Conservation (phyloP, 23 red algal genomes). For the Pyropia haitanensis region DNA sequence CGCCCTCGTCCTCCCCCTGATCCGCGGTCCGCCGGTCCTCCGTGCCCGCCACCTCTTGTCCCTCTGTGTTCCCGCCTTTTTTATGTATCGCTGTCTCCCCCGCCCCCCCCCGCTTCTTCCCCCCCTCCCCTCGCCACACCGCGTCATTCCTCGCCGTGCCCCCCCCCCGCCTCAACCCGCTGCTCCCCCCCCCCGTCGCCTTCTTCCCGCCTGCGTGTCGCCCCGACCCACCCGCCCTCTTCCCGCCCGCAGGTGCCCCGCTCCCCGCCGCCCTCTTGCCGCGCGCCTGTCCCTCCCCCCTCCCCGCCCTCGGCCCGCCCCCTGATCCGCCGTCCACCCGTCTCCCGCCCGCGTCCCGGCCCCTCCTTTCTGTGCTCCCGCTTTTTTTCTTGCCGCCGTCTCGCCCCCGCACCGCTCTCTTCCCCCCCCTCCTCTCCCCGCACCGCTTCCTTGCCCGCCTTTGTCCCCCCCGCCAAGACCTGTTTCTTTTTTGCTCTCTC, state of each 20-base stretch:
- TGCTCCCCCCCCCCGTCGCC: not conserved
- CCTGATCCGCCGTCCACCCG: not conserved
- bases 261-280: not conserved
- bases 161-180: slow-evolving; percentile 1
- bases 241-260: not conserved
- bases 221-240: not conserved
- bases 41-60: too few species aligned
- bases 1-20: too few species aligned
- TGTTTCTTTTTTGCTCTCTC: slow-evolving; percentile 4
- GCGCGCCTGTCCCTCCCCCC: not conserved
- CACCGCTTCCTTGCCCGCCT: not conserved
- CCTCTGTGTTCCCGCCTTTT: not conserved
- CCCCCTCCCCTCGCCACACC: not conserved
- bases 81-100: not conserved
- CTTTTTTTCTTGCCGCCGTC: slow-evolving; percentile 1
- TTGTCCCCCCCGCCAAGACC: not conserved
- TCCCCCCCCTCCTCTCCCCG: too few species aligned
- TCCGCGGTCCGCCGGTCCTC: too few species aligned
- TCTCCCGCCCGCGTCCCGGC: not conserved
- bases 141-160: not conserved
- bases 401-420: not conserved
- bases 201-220: not conserved
- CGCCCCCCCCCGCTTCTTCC: not conserved
- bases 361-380: slow-evolving; percentile 1
- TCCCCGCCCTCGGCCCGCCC: not conserved